Evolutionary conservation across 495 filamentous ascomycete genomes (phyloP).

Genomic region (Neurospora tetrasperma): DNA sequence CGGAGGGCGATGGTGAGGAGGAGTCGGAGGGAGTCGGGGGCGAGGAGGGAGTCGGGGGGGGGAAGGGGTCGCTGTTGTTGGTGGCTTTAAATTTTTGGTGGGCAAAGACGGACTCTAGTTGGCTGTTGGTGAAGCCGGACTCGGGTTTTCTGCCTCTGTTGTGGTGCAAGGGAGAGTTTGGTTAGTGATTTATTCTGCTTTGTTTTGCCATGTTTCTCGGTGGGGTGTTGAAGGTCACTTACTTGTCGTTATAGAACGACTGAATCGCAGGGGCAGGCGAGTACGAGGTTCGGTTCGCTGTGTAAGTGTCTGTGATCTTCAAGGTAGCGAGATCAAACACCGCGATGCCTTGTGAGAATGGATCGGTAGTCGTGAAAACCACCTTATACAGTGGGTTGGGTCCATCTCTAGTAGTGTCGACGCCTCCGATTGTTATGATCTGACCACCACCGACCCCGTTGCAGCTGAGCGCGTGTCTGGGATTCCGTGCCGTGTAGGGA

Average conservation of each 20-base stretch:
- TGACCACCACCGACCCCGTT: constrained; percentile 15
- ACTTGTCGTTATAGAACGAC: constrained; percentile 13
- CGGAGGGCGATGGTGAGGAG: not conserved
- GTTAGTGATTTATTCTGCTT: not conserved
- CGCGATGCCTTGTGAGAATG: constrained; percentile 11
- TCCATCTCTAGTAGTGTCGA: constrained; percentile 11
- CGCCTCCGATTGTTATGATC: constrained; percentile 16
- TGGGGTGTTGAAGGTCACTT: not conserved
- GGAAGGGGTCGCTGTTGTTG: not conserved
- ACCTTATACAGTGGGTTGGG: constrained; percentile 1
- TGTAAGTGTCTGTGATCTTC: constrained; percentile 5
- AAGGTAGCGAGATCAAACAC: constrained; percentile 14
- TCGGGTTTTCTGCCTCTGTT: not conserved
- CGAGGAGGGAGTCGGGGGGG: too few relatives aligned
- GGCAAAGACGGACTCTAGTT: not conserved
- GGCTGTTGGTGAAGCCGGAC: not conserved
- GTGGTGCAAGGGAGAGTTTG: not conserved
- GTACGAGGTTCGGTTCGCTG: constrained; percentile 2
- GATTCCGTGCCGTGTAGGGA: constrained; percentile 9
- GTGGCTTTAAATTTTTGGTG: not conserved
- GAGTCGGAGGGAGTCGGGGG: not conserved
- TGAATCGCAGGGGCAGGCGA: constrained; percentile 4
- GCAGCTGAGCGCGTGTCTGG: constrained; percentile 14
- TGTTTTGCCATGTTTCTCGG: too few relatives aligned
- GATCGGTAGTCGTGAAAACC: constrained; percentile 12